Evolutionary conservation across 2,329 filamentous ascomycete species (phyloP).

Genomic region (Pestalotiopsis sp.): DNA sequence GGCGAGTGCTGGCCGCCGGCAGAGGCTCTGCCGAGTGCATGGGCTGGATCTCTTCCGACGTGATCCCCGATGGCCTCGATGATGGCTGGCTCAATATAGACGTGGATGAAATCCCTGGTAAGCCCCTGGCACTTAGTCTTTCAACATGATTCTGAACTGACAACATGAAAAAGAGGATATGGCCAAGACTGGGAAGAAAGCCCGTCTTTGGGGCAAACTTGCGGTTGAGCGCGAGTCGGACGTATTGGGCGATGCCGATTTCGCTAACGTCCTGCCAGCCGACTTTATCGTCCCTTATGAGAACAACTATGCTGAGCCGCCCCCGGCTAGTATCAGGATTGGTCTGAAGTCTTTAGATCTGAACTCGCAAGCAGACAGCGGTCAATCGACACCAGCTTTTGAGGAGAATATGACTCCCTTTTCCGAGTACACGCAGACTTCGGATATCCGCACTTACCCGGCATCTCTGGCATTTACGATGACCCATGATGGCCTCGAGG

Average conservation of each 20-base stretch:
- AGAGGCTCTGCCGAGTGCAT: slow-evolving; percentile 65
- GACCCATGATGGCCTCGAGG: slow-evolving; percentile 39
- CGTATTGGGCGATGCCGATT: slow-evolving; percentile 60
- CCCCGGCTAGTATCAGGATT: slow-evolving; percentile 48
- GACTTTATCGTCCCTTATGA: slow-evolving; percentile 66
- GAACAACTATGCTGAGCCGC: slow-evolving; percentile 50
- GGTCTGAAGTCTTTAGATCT: slow-evolving; percentile 55
- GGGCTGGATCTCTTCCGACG: slow-evolving; percentile 68
- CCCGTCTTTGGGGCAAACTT: slow-evolving; percentile 63
- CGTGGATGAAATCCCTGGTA: slow-evolving; percentile 54
- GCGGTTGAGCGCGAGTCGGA: slow-evolving; percentile 61
- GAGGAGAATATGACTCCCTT: slow-evolving; percentile 40
- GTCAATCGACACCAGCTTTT: slow-evolving; percentile 45
- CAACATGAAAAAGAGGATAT: slow-evolving; percentile 43
- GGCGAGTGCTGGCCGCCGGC: slow-evolving; percentile 64
- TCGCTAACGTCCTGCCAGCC: slow-evolving; percentile 55
- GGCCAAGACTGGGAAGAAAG: slow-evolving; percentile 52
- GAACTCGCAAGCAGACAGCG: slow-evolving; percentile 42
- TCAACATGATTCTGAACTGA: slow-evolving; percentile 14
- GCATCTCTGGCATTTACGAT: slow-evolving; percentile 44
- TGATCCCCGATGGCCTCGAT: slow-evolving; percentile 50
- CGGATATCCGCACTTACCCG: slow-evolving; percentile 38
- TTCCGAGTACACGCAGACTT: slow-evolving; percentile 33
- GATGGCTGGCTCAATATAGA: slow-evolving; percentile 64
- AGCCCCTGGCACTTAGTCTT: slow-evolving; percentile 21